These are phyloP conservation scores for Acacia crassicarpa DNA, from an alignment of 306 rosid genomes.

Conservation along the genomic window DNA sequence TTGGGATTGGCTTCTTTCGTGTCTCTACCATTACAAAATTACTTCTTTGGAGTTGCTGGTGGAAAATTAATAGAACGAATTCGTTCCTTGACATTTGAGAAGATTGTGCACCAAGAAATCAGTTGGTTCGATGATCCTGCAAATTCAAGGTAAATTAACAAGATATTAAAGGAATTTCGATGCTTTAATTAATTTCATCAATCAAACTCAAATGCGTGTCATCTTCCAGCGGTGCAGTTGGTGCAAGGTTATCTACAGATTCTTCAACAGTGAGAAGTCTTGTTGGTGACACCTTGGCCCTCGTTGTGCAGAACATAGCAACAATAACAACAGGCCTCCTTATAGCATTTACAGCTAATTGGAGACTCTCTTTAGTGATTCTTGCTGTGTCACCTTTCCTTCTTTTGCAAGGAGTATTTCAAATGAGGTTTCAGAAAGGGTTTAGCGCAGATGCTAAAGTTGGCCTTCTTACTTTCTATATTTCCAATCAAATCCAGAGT, in stretches of 20 bases:
- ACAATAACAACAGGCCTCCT: conserved; percentile 57
- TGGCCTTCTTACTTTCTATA: conserved; percentile 6
- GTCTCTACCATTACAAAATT: conserved; percentile 50
- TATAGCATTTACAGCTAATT: conserved; percentile 80
- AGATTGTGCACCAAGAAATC: conserved; percentile 80
- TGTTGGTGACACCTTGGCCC: conserved; percentile 79
- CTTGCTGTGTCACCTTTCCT: conserved; percentile 65
- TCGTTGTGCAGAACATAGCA: conserved; percentile 65
- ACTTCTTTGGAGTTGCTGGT: conserved; percentile 76
- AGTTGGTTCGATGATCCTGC: conserved; percentile 89
- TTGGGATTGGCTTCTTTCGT: conserved; percentile 50
- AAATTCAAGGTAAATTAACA: conserved; percentile 67
- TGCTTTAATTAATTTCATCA: conserved; percentile 1
- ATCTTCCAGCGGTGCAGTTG: conserved; percentile 70
- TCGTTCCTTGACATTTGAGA: conserved; percentile 71
- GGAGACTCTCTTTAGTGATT: conserved; percentile 66
- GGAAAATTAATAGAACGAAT: conserved; percentile 75
- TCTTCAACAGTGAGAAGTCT: conserved; percentile 73
- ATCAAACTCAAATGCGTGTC: conserved; percentile 5
- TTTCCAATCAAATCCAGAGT: neutral
- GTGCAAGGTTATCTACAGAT: conserved; percentile 87
- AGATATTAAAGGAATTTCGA: neutral
- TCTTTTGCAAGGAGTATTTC: conserved; percentile 55
- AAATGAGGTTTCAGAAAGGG: conserved; percentile 60
- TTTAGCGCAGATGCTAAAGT: conserved; percentile 94